phyloP scores from a whole-genome alignment of 2,329 filamentous ascomycete species.

The Diaporthe citriasiana region DNA sequence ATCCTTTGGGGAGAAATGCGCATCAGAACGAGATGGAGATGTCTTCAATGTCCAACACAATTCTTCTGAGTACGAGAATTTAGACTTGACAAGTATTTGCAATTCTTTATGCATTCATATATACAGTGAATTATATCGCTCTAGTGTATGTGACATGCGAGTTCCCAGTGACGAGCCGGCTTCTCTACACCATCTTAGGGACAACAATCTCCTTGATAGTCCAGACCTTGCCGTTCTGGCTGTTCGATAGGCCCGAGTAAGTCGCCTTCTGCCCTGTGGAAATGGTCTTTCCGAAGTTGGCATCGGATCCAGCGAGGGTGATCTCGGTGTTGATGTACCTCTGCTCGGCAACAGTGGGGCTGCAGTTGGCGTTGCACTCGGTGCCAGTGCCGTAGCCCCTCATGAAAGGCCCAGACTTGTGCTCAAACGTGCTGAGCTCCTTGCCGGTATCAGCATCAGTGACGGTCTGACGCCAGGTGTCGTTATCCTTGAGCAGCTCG shows the following conservation, averaged over 20 bases:
- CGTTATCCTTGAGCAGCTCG: constrained; percentile 44
- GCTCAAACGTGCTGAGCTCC: constrained; percentile 51
- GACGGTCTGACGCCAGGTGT: constrained; percentile 48
- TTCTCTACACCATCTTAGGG: constrained; percentile 14
- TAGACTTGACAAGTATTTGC: neutral
- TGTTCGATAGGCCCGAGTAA: constrained; percentile 52
- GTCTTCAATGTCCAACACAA: neutral
- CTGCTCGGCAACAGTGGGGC: constrained; percentile 55
- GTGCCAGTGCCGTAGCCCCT: constrained; percentile 57
- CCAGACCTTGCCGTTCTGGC: constrained; percentile 54
- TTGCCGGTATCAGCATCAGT: constrained; percentile 54
- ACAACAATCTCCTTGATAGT: constrained; percentile 47
- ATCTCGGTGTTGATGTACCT: constrained; percentile 56
- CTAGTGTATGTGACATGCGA: neutral
- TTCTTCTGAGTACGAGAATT: neutral
- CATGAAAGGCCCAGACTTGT: constrained; percentile 54
- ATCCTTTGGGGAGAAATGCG: too few relatives aligned
- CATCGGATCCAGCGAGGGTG: constrained; percentile 53
- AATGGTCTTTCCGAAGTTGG: constrained; percentile 49
- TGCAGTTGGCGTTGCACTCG: constrained; percentile 55
- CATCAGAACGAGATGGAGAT: neutral
- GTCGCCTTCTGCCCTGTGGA: constrained; percentile 50
- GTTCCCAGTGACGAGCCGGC: rapidly evolving
- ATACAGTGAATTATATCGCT: neutral
- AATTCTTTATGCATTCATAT: neutral